Conservation (phyloP, 2,329 filamentous ascomycete species). For the Eutypella sp. region DNA sequence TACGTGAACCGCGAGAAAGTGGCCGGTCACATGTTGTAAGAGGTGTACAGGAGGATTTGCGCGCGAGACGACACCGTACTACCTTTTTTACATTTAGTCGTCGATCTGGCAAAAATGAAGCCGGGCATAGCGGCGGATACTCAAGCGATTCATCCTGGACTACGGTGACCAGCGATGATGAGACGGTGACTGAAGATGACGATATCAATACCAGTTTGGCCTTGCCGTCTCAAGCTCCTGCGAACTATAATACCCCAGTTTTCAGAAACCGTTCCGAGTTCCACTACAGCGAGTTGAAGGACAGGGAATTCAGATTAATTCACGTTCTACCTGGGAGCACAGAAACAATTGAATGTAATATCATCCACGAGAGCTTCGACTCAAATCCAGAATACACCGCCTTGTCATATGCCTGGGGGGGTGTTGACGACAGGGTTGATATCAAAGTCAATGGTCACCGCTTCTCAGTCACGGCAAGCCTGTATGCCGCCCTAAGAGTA, state of each 20-base stretch:
- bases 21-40: too few relatives aligned
- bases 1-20: too few relatives aligned
- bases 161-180: too few relatives aligned
- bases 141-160: too few relatives aligned
- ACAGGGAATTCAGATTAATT: constrained; percentile 8
- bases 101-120: too few relatives aligned
- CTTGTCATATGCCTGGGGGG: constrained; percentile 31
- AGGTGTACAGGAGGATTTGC: too few relatives aligned
- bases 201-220: too few relatives aligned
- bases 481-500: constrained; percentile 14
- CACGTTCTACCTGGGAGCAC: constrained; percentile 10
- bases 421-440: constrained; percentile 15
- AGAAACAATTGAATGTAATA: constrained; percentile 11
- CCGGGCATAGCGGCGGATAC: too few relatives aligned
- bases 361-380: constrained; percentile 7
- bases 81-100: too few relatives aligned
- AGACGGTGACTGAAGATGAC: too few relatives aligned
- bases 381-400: constrained; percentile 21
- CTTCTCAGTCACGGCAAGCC: constrained; percentile 12
- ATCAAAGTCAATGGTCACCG: constrained; percentile 9
- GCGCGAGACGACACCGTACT: too few relatives aligned
- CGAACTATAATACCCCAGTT: neutral
- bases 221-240: neutral
- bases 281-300: neutral
- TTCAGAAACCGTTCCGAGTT: neutral